Evolutionary conservation across 768 basidiomycete genomes (phyloP), one percentile per base, ranked within the genome.

Genomic region (Suillus discolor): DNA sequence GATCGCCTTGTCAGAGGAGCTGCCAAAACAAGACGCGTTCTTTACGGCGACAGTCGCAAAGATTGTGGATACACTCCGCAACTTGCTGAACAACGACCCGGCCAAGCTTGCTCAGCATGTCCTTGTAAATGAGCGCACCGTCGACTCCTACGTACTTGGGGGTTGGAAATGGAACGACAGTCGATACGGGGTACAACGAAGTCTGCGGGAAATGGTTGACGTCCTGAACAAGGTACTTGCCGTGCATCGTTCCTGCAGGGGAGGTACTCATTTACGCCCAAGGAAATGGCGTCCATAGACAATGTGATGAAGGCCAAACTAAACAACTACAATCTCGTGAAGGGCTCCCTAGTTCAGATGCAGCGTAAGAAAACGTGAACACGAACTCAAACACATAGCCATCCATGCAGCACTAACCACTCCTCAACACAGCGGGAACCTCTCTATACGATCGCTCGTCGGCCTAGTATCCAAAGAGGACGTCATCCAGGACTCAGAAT

Each of bases 211-310:
- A 63, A 86, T 97, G 67, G 85, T 94, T 20, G 96, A 99, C 69
- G 82, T 85, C 54, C 81, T 99, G 72, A 88, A 85, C 79, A 96
- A 93, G 87, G 96, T 93, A 75, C 68, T 81, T 71, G 6, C 57
- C 34, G 44, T 47, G 25, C 62, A 28, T 57, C 31, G 36, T 31
- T 61, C 25, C 55, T 47, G 7, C 41, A 42, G 57, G 53, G 57
- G 39, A 20, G 61, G 60, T 62, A 36, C 61, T 67, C 66, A 53
- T 61, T 61, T 73, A 63, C 69, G 64, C 61, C 53, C 62, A 76
- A 96, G 96, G 97, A 99, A 83, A 94, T 97, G 88, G 83, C 83
- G 28, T 94, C 94, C 25, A 95, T 99, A 68, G 97, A 99, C 77
- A 93, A 92, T 73, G 89, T 92, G 45, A 92, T 97, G 86, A 97